A percentile compares a stretch with the other conserved stretches of the same genome.
These are phyloP conservation scores for Colletotrichum falcatum DNA, from an alignment of 2,329 filamentous ascomycete species.

Conservation along the genomic window DNA sequence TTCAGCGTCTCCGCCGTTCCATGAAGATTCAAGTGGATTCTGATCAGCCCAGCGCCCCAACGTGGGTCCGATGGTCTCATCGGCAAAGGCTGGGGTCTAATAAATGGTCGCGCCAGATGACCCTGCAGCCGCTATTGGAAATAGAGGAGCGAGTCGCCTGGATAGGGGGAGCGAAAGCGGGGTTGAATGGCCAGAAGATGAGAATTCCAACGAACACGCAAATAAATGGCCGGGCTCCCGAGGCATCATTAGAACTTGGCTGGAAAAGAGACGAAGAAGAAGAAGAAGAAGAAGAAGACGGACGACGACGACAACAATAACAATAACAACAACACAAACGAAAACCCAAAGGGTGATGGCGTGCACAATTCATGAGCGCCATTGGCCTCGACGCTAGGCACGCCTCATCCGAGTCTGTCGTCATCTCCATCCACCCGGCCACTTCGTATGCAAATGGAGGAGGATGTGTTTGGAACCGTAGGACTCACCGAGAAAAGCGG, in stretches of 20 bases:
- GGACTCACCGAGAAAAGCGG: conserved; percentile 35
- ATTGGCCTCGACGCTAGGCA: conserved; percentile 19
- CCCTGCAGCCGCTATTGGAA: conserved; percentile 40
- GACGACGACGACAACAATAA: not conserved
- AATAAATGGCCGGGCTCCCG: conserved; percentile 1
- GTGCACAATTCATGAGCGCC: conserved; percentile 11
- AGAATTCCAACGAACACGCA: conserved; percentile 8
- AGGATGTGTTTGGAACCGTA: conserved; percentile 12
- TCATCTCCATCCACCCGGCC: not conserved
- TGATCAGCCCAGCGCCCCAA: conserved; percentile 20
- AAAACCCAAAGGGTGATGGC: not conserved
- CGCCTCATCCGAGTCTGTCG: conserved; percentile 14
- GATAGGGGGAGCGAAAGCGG: conserved; percentile 23
- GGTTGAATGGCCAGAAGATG: not conserved
- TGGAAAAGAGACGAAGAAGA: not conserved
- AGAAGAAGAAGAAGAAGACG: not conserved
- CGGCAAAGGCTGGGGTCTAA: conserved; percentile 16
- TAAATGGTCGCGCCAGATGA: conserved; percentile 21
- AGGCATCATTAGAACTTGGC: not conserved
- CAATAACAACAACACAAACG: not conserved
- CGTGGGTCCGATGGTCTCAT: conserved; percentile 33
- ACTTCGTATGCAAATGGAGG: not conserved
- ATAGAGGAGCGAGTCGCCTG: conserved; percentile 15
- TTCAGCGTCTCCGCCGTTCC: conserved; percentile 23
- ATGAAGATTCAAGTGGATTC: conserved; percentile 34